phyloP scores from a whole-genome alignment of 2,329 filamentous ascomycete species.

The Colletotrichum magnum region DNA sequence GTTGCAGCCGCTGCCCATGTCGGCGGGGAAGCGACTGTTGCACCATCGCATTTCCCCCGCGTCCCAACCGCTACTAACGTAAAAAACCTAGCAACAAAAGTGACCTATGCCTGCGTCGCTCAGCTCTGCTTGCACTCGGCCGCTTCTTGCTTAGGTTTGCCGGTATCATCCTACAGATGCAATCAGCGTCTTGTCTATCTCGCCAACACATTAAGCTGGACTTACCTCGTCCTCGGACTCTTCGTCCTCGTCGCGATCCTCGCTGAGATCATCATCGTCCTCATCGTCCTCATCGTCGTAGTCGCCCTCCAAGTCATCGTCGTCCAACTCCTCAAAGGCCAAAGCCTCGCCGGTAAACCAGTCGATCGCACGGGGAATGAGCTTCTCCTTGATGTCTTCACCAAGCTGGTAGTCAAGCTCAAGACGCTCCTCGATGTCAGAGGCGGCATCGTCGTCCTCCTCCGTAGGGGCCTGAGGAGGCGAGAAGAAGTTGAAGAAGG shows the following conservation, averaged over 20 bases:
- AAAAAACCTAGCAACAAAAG: slow-evolving; percentile 42
- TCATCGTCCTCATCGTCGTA: slow-evolving; percentile 93
- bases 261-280: slow-evolving; percentile 88
- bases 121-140: slow-evolving; percentile 98
- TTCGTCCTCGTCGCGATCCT: slow-evolving; percentile 87
- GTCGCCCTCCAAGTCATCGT: slow-evolving; percentile 84
- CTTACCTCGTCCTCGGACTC: slow-evolving; percentile 84
- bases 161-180: slow-evolving; percentile 78
- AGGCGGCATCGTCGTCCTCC: slow-evolving; percentile 80
- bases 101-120: slow-evolving; percentile 56
- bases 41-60: slow-evolving; percentile 16
- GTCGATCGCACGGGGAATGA: slow-evolving; percentile 97
- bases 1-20: slow-evolving; percentile 14
- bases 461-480: slow-evolving; percentile 88
- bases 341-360: slow-evolving; percentile 99
- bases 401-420: slow-evolving; percentile 99
- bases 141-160: slow-evolving; percentile 93
- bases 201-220: slow-evolving; percentile 18
- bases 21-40: slow-evolving; percentile 23
- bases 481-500: slow-evolving; percentile 99
- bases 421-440: slow-evolving; percentile 96
- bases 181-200: slow-evolving; percentile 37
- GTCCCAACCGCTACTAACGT: slow-evolving; percentile 19
- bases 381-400: slow-evolving; percentile 99
- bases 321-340: slow-evolving; percentile 92